Percentiles rank a stretch among this genome's conserved stretches.
These are phyloP conservation scores for Daldinia eschscholtzii DNA, from an alignment of 2,329 filamentous ascomycete genomes.

Conservation along the genomic window DNA sequence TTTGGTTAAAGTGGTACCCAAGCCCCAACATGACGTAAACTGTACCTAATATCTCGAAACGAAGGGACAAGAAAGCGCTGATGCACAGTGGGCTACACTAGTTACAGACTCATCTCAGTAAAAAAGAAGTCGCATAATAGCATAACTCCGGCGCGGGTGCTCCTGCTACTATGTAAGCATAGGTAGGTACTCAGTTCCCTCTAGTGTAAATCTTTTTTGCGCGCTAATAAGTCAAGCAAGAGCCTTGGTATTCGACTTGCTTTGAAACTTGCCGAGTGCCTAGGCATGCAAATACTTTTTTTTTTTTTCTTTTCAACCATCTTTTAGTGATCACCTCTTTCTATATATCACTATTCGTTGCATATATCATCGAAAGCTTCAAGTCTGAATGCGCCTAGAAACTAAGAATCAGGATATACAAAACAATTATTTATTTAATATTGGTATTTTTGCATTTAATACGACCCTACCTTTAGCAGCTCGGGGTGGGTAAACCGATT, in stretches of 20 bases:
- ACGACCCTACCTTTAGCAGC: not conserved
- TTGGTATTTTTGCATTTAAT: not conserved
- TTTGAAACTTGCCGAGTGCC: not conserved
- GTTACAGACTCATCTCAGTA: not conserved
- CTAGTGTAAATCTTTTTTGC: not conserved
- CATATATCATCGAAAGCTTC: not conserved
- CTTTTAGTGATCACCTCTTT: not conserved
- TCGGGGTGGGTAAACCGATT: not conserved
- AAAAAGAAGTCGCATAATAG: not conserved
- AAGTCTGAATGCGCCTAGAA: conserved; percentile 2
- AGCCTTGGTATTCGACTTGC: not conserved
- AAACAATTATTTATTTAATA: conserved; percentile 5
- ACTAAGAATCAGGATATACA: not conserved
- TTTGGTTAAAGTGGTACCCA: conserved; percentile 2
- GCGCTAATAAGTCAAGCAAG: not conserved
- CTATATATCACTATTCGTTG: not conserved
- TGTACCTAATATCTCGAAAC: conserved; percentile 17
- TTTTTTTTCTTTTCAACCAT: not conserved
- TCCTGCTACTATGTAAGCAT: no score
- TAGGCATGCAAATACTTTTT: not conserved
- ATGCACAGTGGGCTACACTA: not conserved
- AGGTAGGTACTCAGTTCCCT: not conserved
- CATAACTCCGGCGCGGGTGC: no score
- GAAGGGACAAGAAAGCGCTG: conserved; percentile 20
- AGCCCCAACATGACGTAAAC: conserved; percentile 32